These are phyloP conservation scores for Aspergillus sp. DNA, from an alignment of 2,329 filamentous ascomycete species.

Conservation along the genomic window DNA sequence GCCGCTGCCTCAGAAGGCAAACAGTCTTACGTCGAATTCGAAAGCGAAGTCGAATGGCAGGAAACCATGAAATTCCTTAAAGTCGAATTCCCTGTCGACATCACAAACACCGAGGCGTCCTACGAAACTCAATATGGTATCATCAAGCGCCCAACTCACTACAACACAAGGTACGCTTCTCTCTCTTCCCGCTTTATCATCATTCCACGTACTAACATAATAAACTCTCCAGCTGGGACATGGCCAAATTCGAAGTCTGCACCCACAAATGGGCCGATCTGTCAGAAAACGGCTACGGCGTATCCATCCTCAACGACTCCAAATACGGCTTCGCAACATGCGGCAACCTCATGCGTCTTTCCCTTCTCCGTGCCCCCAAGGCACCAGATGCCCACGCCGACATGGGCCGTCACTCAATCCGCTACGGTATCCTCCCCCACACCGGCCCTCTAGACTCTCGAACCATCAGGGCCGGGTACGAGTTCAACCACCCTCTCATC, in stretches of 20 bases:
- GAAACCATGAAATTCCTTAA: conserved; percentile 98
- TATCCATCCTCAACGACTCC: conserved; percentile 90
- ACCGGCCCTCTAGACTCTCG: conserved; percentile 66
- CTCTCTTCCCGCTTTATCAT: neutral
- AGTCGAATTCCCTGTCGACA: conserved; percentile 93
- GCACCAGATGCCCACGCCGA: conserved; percentile 91
- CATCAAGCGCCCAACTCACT: conserved; percentile 86
- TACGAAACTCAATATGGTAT: conserved; percentile 96
- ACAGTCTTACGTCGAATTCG: conserved; percentile 72
- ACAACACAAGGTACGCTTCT: conserved; percentile 73
- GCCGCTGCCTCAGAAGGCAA: conserved; percentile 65
- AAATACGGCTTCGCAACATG: conserved; percentile 94
- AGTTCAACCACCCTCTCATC: conserved; percentile 82
- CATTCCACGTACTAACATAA: conserved; percentile 21
- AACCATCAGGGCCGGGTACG: conserved; percentile 80
- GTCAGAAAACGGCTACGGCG: conserved; percentile 82
- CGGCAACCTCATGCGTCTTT: conserved; percentile 86
- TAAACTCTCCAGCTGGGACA: conserved; percentile 67
- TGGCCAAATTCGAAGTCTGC: conserved; percentile 97
- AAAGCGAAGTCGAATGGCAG: conserved; percentile 90
- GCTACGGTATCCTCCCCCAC: conserved; percentile 89
- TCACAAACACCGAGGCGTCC: conserved; percentile 85
- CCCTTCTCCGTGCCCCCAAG: conserved; percentile 81
- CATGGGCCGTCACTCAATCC: conserved; percentile 85
- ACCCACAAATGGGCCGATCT: conserved; percentile 93